Percentiles rank a stretch among this genome's conserved stretches.
Evolutionary conservation across 139 green algal species (phyloP).

Genomic region (Tetraselmis chui): DNA sequence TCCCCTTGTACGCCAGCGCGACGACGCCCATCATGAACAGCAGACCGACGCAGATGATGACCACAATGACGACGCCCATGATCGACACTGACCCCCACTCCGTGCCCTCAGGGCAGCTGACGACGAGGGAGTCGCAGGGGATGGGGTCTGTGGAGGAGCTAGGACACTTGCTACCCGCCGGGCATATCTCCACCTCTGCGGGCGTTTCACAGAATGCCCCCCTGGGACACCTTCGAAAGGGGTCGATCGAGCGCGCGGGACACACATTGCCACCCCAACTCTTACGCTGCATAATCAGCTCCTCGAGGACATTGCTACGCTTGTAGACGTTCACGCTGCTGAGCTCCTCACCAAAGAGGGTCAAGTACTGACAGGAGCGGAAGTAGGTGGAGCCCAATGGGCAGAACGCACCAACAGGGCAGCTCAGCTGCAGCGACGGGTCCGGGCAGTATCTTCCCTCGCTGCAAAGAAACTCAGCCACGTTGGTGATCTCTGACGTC

Average conservation of each 20-base stretch:
- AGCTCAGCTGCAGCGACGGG: slow-evolving; percentile 9
- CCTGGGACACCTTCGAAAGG: neutral
- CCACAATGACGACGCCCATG: neutral
- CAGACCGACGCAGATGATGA: neutral
- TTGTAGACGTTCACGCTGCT: neutral
- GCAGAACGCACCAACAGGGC: slow-evolving; percentile 36
- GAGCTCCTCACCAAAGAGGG: neutral
- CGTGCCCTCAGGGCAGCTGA: neutral
- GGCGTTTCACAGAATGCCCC: neutral
- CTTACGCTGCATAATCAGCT: neutral
- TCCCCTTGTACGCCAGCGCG: neutral
- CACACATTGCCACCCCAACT: neutral
- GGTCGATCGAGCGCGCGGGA: neutral
- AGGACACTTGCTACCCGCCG: neutral
- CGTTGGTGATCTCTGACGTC: slow-evolving; percentile 20
- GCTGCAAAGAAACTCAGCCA: slow-evolving; percentile 1
- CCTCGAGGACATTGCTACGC: neutral
- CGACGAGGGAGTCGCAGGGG: neutral
- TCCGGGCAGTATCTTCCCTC: slow-evolving; percentile 36
- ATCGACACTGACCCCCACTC: neutral
- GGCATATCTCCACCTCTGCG: neutral
- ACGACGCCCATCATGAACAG: neutral
- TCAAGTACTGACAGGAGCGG: neutral
- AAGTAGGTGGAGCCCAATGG: neutral
- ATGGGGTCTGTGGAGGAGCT: neutral